phyloP scores from a whole-genome alignment of 805 yeast genomes.

The Hanseniaspora pseudoguilliermondii region DNA sequence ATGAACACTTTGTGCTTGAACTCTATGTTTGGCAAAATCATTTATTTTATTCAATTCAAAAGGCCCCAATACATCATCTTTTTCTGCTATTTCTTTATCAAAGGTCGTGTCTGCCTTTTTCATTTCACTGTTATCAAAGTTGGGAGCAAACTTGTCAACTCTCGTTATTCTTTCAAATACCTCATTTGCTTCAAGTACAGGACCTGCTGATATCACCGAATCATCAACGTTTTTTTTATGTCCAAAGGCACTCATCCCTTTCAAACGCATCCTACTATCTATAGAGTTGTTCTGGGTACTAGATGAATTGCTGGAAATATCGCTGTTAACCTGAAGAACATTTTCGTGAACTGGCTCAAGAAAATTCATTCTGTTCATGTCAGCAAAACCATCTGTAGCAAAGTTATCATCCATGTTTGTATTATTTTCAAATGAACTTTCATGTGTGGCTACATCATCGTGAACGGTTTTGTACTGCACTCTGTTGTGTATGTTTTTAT shows the following conservation, averaged over 20 bases:
- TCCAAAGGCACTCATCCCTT: conserved; percentile 3
- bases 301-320: background rate
- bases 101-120: background rate
- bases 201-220: conserved; percentile 1
- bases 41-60: background rate
- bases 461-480: background rate
- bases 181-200: conserved; percentile 4
- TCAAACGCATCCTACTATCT: background rate
- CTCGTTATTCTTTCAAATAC: conserved; percentile 8
- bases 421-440: background rate
- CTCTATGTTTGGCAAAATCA: background rate
- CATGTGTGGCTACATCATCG: background rate
- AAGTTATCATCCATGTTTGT: background rate
- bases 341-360: conserved; percentile 8
- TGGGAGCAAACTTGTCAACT: background rate
- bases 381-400: background rate
- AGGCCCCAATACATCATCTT: conserved; percentile 3
- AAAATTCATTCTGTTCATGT: background rate
- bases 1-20: background rate
- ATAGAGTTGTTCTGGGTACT: background rate
- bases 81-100: conserved; percentile 3
- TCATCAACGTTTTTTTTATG: background rate
- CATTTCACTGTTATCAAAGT: background rate
- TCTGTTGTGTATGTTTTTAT: background rate
- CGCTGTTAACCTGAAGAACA: conserved; percentile 7